Evolutionary conservation across 1,284 basidiomycete species (phyloP), one percentile per base, ranked within the genome.

Genomic region (Naganishia sp.): DNA sequence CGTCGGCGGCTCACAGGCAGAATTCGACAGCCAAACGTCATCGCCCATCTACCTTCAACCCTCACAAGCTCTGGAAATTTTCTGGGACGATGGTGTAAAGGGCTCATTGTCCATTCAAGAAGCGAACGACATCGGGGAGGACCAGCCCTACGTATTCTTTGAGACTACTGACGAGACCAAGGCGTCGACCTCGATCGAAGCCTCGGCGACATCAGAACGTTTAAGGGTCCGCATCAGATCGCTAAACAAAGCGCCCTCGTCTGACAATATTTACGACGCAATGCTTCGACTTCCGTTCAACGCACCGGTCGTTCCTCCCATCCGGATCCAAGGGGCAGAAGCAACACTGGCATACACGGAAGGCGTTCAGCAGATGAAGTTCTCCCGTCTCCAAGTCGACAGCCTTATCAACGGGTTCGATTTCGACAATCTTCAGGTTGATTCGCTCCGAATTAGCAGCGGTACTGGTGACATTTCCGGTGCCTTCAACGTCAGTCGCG

Each of bases 401-500:
- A 65, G 36, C n/a, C 39, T 45, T 2, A 4, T 49, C 33, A 43
- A 25, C 39, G 64, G 42, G 15, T 57, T 65, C 55, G 39, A 65
- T 6, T 21, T 55, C 18, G 42, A 52, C 25, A 49, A 25, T 7
- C 50, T 60, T n/a, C 52, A 57, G 6, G 65, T 44, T 3, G 42
- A 23, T 21, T 25, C 45, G n/a, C 48, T 55, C 31, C 42, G 50
- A 18, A 21, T 66, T 9, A 60, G 18, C 50, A 54, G 50, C 10
- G 65, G 50, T 10, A 66, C 66, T n/a, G 68, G 70, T 11, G 64
- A 56, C 44, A 69, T 71, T 36, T 42, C 52, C 10, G 70, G 70
- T 28, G 55, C 66, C 2, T 71, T 69, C 70, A 69, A 71, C 54
- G 70, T 71, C 56, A 66, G 60, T 16, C 59, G 49, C 15, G 64